Evolutionary conservation across 2,329 filamentous ascomycete species (phyloP).

Genomic region (Diaporthe citri): DNA sequence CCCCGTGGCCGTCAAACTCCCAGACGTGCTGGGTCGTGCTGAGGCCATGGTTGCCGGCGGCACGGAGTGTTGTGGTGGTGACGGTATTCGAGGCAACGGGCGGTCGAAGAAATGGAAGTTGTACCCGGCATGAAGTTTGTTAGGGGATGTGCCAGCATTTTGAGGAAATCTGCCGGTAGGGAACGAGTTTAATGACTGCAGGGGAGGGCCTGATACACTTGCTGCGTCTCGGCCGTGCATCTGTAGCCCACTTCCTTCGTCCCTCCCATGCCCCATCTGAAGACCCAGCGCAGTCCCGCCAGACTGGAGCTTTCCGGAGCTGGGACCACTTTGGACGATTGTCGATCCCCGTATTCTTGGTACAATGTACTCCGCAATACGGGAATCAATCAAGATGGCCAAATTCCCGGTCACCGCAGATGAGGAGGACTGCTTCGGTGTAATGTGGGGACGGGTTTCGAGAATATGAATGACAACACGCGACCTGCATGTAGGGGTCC

Average conservation of each 20-base stretch:
- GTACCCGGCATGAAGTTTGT: constrained; percentile 45
- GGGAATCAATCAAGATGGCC: constrained; percentile 11
- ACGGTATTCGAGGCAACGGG: constrained; percentile 46
- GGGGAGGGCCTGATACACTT: constrained; percentile 52
- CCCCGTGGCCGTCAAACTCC: constrained; percentile 34
- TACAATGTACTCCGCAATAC: constrained; percentile 20
- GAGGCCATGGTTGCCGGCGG: constrained; percentile 47
- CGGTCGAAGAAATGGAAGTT: constrained; percentile 48
- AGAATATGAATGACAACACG: constrained; percentile 35
- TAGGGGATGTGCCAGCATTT: constrained; percentile 49
- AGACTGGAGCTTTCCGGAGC: constrained; percentile 17
- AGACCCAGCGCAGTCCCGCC: constrained; percentile 8
- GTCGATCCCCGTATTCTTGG: constrained; percentile 28
- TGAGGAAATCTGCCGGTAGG: constrained; percentile 45
- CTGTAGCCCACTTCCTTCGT: constrained; percentile 34
- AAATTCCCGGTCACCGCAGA: constrained; percentile 32
- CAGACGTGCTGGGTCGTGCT: constrained; percentile 56
- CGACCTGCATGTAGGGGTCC: constrained; percentile 35
- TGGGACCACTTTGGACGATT: constrained; percentile 9
- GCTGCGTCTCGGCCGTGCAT: constrained; percentile 47
- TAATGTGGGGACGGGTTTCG: constrained; percentile 37
- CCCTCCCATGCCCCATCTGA: constrained; percentile 31
- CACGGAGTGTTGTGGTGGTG: constrained; percentile 19
- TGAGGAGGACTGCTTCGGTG: constrained; percentile 33
- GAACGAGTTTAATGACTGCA: constrained; percentile 48